Base-by-base conservation (phyloP, 352 stramenopile species). In the Pythium aristosporum region DNA sequence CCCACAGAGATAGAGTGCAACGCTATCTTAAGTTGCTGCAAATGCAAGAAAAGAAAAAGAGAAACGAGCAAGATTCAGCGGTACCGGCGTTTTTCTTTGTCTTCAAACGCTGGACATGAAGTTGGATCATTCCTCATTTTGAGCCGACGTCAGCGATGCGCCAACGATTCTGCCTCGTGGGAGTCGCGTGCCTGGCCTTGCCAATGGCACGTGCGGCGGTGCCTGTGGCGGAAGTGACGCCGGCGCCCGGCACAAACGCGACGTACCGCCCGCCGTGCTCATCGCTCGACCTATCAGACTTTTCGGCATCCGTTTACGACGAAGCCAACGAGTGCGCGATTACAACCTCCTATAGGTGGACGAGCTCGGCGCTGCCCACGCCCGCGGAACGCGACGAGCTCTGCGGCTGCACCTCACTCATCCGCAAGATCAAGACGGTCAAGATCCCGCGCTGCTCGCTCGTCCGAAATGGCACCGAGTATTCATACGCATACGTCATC, bases 321-420 rank as follows among this genome's bases (percentile, higher is more conserved):
- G 28, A 48, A 25, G 51, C 41, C 10, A 28, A 51, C 41, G 53
- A 61, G 4, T 61, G 55, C 20, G 43, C 55, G 8, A n/a, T 53
- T 28, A 61, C 47, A 42, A 37, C 28, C 8, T 54, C 55, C 15
- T 61, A 61, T 30, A 48, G 28, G 18, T 61, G 55, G 55, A 16
- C 34, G 4, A 18, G 43, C n/a, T 21, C 13, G 3, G 18, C 18
- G 9, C 55, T 61, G 7, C 55, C 55, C 10, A 61, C 55, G 10
- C 5, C 43, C 10, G 43, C 18, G 5, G 11, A 50, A n/a, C 43
- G 43, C 10, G 7, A 11, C 18, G 43, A 50, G 10, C 43, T 50
- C 18, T 50, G 43, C 43, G 13, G 3, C 6, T 50, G 43, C 43
- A n/a, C 7, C 5, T 30, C 43, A n/a, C 43, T 50, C 10, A 50